These are phyloP conservation scores for Boletellus sp. DNA, from an alignment of 768 basidiomycete species.

Conservation along the genomic window DNA sequence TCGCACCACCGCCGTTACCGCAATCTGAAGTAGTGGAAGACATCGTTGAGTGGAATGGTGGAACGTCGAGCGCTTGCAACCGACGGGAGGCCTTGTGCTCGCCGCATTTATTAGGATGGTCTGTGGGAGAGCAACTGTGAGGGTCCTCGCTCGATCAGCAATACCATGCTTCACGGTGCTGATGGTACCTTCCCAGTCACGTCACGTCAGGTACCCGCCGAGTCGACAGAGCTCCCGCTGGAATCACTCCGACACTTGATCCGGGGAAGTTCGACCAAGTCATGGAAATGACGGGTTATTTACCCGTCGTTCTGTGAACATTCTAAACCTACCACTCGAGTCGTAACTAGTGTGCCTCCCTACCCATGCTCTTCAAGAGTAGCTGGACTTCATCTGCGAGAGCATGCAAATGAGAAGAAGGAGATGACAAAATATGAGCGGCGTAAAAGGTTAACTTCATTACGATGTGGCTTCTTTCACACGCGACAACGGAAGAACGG, in stretches of 20 bases:
- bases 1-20: conserved; percentile 48
- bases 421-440: conserved; percentile 53
- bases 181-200: conserved; percentile 24
- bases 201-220: not conserved
- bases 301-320: no score
- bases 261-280: no score
- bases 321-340: not conserved
- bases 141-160: conserved; percentile 18
- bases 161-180: not conserved
- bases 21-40: conserved; percentile 34
- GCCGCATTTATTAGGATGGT: not conserved
- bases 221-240: no score
- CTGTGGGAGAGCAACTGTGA: conserved; percentile 23
- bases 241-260: no score
- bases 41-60: conserved; percentile 9
- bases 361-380: conserved; percentile 25
- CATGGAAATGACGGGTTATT: no score
- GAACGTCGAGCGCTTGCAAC: not conserved
- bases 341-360: conserved; percentile 9
- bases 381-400: conserved; percentile 42
- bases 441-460: conserved; percentile 72
- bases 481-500: not conserved
- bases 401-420: conserved; percentile 37
- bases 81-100: not conserved
- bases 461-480: conserved; percentile 34